These are phyloP conservation scores for Tulasnella sp. DNA, from an alignment of 768 basidiomycete genomes.

Conservation along the genomic window DNA sequence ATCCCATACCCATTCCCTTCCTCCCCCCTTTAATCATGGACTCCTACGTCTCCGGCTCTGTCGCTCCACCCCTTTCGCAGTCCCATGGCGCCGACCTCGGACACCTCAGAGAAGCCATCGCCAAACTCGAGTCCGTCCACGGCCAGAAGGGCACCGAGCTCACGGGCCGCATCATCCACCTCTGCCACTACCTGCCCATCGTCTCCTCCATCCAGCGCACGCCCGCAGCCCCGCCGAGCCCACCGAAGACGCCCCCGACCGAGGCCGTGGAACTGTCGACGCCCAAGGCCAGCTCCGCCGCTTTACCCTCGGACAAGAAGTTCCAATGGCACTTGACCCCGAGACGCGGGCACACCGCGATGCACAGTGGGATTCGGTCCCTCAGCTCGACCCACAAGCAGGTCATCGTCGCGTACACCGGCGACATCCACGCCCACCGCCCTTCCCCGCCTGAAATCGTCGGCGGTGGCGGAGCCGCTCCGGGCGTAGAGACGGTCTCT, in stretches of 20 bases:
- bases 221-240: conserved; percentile 52
- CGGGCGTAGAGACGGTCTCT: conserved; percentile 48
- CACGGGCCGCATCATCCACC: conserved; percentile 88
- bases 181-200: conserved; percentile 88
- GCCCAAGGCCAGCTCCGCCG: conserved; percentile 28
- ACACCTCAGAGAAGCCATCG: conserved; percentile 74
- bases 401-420: conserved; percentile 91
- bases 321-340: conserved; percentile 71
- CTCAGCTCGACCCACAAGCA: conserved; percentile 85
- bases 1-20: background rate
- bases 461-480: conserved; percentile 32
- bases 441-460: conserved; percentile 45
- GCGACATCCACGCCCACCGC: conserved; percentile 68
- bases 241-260: conserved; percentile 78
- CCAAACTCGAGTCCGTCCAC: conserved; percentile 71
- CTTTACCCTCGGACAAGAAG: conserved; percentile 4
- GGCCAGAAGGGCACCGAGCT: conserved; percentile 69
- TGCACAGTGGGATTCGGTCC: conserved; percentile 90
- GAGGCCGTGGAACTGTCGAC: conserved; percentile 43
- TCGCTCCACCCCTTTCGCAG: conserved; percentile 37
- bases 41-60: conserved; percentile 27
- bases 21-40: conserved; percentile 28
- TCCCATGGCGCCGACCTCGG: conserved; percentile 43
- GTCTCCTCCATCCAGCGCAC: conserved; percentile 60
- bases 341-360: conserved; percentile 89